These are phyloP conservation scores for Pythium brassicae DNA, from an alignment of 352 stramenopile genomes.

Conservation along the genomic window DNA sequence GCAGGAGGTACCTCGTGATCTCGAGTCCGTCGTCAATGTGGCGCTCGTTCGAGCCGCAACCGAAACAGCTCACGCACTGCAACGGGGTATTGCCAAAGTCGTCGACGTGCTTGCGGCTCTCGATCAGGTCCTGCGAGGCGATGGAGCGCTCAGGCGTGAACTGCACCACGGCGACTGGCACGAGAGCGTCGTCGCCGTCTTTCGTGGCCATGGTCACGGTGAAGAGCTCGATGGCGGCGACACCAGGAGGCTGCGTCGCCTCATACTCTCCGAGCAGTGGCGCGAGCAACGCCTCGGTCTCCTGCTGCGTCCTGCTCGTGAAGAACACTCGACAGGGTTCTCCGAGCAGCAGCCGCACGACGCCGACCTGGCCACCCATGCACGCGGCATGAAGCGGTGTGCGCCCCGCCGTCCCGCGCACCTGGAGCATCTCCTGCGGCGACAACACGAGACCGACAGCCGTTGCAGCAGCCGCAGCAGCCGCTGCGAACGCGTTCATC, in stretches of 20 bases:
- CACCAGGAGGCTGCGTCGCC: not conserved
- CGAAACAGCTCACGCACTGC: slow-evolving; percentile 77
- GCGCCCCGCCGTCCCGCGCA: slow-evolving; percentile 45
- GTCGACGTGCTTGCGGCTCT: slow-evolving; percentile 47
- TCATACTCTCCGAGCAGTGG: slow-evolving; percentile 27
- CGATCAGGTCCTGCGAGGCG: slow-evolving; percentile 38
- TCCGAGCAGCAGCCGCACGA: slow-evolving; percentile 62
- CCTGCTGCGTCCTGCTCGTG: slow-evolving; percentile 38
- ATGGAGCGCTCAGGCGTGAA: slow-evolving; percentile 38
- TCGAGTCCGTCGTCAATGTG: slow-evolving; percentile 65
- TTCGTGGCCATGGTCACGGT: slow-evolving; percentile 43
- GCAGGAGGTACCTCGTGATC: slow-evolving; percentile 54
- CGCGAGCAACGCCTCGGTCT: slow-evolving; percentile 38
- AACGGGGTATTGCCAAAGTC: slow-evolving; percentile 78
- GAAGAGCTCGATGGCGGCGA: slow-evolving; percentile 19
- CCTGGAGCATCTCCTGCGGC: slow-evolving; percentile 21
- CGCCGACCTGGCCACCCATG: slow-evolving; percentile 54
- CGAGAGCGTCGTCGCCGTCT: slow-evolving; percentile 23
- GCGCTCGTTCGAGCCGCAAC: slow-evolving; percentile 47
- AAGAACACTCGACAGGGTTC: slow-evolving; percentile 63
- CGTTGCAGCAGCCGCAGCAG: slow-evolving; percentile 1
- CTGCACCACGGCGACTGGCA: slow-evolving; percentile 44
- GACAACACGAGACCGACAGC: slow-evolving; percentile 5
- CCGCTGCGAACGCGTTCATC: slow-evolving; percentile 1
- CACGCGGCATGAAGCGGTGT: slow-evolving; percentile 65